A percentile compares a stretch with the other conserved stretches of the same genome.
Evolutionary conservation across 169 alveolate genomes (phyloP).

Genomic region (Plasmodium blacklocki): DNA sequence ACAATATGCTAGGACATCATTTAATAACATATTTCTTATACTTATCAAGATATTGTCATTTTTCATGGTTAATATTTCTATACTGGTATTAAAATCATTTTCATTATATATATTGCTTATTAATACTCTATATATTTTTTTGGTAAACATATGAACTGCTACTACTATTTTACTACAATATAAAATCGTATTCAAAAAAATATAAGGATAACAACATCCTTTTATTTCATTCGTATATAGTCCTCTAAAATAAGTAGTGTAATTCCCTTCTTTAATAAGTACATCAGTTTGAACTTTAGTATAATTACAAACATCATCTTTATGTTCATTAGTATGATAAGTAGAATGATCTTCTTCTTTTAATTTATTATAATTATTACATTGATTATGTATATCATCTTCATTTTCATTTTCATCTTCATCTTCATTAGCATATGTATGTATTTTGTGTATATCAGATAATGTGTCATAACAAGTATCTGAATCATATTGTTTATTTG

Average conservation of each 20-base stretch:
- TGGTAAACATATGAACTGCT: conserved; percentile 74
- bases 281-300: conserved; percentile 27
- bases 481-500: too few relatives aligned
- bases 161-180: conserved; percentile 49
- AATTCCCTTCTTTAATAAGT: conserved; percentile 32
- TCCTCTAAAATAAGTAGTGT: conserved; percentile 54
- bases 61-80: conserved; percentile 52
- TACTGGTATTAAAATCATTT: conserved; percentile 43
- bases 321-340: not conserved
- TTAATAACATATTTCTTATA: conserved; percentile 65
- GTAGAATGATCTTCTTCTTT: not conserved
- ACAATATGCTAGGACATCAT: conserved; percentile 63
- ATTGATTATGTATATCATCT: not conserved
- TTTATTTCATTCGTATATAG: conserved; percentile 66
- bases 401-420: not conserved
- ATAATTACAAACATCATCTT: conserved; percentile 35
- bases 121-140: conserved; percentile 20
- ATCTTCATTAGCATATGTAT: not conserved
- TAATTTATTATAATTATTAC: not conserved
- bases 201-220: conserved; percentile 66
- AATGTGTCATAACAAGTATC: too few relatives aligned
- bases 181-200: conserved; percentile 64
- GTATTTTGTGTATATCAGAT: too few relatives aligned
- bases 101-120: conserved; percentile 31
- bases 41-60: conserved; percentile 34